Evolutionary conservation across 768 basidiomycete genomes (phyloP).

Genomic region (Collybia mongolica): DNA sequence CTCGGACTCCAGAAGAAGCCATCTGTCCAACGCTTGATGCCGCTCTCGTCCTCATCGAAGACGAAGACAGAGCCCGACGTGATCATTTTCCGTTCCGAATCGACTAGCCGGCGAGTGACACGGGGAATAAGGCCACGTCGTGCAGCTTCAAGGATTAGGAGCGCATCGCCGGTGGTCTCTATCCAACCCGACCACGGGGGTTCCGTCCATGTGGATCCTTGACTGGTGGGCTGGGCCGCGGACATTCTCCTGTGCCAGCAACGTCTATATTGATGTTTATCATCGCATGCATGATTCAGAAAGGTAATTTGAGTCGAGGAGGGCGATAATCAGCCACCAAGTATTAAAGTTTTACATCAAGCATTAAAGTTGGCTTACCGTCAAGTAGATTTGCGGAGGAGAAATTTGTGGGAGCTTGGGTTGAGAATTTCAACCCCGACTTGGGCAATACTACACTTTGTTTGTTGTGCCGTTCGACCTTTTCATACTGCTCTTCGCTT

Average conservation of each 20-base stretch:
- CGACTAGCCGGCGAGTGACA: slow-evolving; percentile 89
- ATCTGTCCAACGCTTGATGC: slow-evolving; percentile 98
- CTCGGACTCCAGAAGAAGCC: slow-evolving; percentile 96
- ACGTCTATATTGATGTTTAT: slow-evolving; percentile 23
- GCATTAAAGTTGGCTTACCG: slow-evolving; percentile 71
- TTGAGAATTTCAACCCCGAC: slow-evolving; percentile 42
- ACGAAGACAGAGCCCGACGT: slow-evolving; percentile 93
- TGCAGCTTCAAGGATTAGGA: slow-evolving; percentile 96
- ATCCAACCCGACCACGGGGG: slow-evolving; percentile 95
- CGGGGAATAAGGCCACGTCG: slow-evolving; percentile 86
- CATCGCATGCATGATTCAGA: slow-evolving; percentile 19
- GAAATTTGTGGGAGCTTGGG: slow-evolving; percentile 40
- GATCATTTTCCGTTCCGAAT: slow-evolving; percentile 91
- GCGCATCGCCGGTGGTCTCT: slow-evolving; percentile 91
- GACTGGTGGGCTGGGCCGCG: slow-evolving; percentile 27
- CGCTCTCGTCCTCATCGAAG: slow-evolving; percentile 95
- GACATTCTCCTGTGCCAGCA: slow-evolving; percentile 32
- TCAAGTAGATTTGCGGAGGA: slow-evolving; percentile 62
- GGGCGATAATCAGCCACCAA: slow-evolving; percentile 35
- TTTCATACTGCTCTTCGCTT: slow-evolving; percentile 9
- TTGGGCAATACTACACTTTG: slow-evolving; percentile 20
- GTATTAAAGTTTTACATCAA: slow-evolving; percentile 63
- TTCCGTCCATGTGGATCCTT: slow-evolving; percentile 65
- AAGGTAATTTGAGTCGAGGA: slow-evolving; percentile 23
- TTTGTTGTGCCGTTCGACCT: slow-evolving; percentile 25